phyloP scores from a whole-genome alignment of 2,329 filamentous ascomycete genomes.

The Paecilomyces formosus region DNA sequence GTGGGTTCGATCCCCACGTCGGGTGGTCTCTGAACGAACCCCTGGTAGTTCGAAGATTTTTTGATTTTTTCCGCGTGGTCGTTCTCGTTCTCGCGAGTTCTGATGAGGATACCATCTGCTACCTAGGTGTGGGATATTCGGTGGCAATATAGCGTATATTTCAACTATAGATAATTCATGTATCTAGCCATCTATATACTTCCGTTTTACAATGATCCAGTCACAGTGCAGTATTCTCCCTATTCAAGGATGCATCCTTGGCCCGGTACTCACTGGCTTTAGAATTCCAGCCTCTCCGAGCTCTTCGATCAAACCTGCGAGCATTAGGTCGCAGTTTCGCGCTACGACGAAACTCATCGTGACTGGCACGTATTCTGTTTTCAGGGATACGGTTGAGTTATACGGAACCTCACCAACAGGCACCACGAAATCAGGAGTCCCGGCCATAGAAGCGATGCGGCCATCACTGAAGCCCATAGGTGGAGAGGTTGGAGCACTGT shows the following conservation, averaged over 20 bases:
- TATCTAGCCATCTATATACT: not conserved
- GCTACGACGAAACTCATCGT: constrained; percentile 21
- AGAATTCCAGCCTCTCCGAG: constrained; percentile 18
- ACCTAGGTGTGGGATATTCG: not conserved
- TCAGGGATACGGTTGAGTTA: constrained; percentile 15
- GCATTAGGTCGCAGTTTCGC: constrained; percentile 24
- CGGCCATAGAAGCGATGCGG: constrained; percentile 16
- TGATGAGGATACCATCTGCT: not conserved
- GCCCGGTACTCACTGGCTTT: constrained; percentile 15
- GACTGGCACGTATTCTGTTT: constrained; percentile 26
- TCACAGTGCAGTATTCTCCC: not conserved
- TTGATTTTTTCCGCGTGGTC: not conserved
- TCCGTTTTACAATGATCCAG: not conserved
- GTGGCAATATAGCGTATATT: not conserved
- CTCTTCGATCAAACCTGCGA: constrained; percentile 20
- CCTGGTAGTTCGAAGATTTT: not conserved
- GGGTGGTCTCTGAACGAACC: not conserved
- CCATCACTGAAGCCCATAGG: constrained; percentile 14
- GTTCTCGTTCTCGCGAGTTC: not conserved
- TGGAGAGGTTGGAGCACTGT: constrained; percentile 7
- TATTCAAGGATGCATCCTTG: not conserved
- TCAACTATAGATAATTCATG: not conserved
- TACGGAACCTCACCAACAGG: constrained; percentile 18
- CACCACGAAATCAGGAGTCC: constrained; percentile 20
- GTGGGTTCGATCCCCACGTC: not conserved